Evolutionary conservation across 1,284 basidiomycete species (phyloP).

Genomic region (Entoloma clypeatum): DNA sequence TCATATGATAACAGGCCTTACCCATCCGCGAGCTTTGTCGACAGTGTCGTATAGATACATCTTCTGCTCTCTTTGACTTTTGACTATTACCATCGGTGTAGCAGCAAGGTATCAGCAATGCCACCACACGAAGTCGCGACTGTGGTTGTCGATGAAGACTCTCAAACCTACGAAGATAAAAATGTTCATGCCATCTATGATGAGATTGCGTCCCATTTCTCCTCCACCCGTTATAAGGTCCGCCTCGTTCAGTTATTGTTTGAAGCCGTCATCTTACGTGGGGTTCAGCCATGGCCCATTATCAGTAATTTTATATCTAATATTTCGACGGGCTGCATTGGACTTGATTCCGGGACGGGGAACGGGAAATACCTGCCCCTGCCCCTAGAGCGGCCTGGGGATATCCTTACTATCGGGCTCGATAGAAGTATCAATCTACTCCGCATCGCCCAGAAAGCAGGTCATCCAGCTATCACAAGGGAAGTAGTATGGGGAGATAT

Average conservation of each 20-base stretch:
- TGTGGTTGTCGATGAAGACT: slow-evolving; percentile 41
- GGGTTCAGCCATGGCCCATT: slow-evolving; percentile 86
- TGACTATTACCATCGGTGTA: slow-evolving; percentile 12
- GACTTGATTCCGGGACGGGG: slow-evolving; percentile 93
- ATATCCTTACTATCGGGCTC: slow-evolving; percentile 74
- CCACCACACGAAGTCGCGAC: slow-evolving; percentile 36
- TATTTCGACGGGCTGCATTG: slow-evolving; percentile 76
- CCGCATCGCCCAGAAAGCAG: slow-evolving; percentile 64
- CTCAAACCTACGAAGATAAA: slow-evolving; percentile 60
- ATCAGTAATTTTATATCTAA: slow-evolving; percentile 77
- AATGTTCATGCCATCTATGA: slow-evolving; percentile 90
- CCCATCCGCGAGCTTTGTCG: slow-evolving; percentile 1
- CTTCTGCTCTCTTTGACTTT: slow-evolving; percentile 3
- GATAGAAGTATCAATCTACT: slow-evolving; percentile 80
- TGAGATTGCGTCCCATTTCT: slow-evolving; percentile 88
- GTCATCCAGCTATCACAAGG: slow-evolving; percentile 43
- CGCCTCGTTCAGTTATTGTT: slow-evolving; percentile 15
- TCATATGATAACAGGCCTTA: slow-evolving; percentile 22
- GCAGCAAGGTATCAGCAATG: slow-evolving; percentile 21
- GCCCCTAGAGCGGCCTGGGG: slow-evolving; percentile 51
- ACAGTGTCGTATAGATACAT: slow-evolving; percentile 9
- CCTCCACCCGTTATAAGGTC: slow-evolving; percentile 91
- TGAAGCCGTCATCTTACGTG: neutral
- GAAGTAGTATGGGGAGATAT: slow-evolving; percentile 81
- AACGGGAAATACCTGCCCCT: slow-evolving; percentile 95